Conservation (phyloP, 1,284 basidiomycete species). For the Ustilago nuda region DNA sequence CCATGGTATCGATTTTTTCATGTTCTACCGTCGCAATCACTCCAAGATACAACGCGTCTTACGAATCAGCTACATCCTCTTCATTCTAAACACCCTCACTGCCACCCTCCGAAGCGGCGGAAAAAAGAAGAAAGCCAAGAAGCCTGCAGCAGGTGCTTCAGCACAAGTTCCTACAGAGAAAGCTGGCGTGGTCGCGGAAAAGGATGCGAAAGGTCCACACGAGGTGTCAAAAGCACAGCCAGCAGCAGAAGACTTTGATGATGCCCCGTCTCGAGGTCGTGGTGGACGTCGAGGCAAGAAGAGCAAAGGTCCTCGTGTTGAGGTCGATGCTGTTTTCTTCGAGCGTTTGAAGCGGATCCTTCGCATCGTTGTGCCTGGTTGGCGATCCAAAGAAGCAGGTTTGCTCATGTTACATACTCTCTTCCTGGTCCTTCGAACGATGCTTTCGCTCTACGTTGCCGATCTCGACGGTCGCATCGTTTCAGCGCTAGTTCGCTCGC, state of each 20-base stretch:
- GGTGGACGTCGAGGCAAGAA: slow-evolving; percentile 49
- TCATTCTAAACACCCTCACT: slow-evolving; percentile 51
- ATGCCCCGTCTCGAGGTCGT: slow-evolving; percentile 29
- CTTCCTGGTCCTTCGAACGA: slow-evolving; percentile 87
- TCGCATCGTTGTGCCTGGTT: slow-evolving; percentile 86
- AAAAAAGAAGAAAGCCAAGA: slow-evolving; percentile 53
- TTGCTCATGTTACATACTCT: slow-evolving; percentile 87
- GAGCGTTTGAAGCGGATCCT: slow-evolving; percentile 81
- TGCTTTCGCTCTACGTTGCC: slow-evolving; percentile 94
- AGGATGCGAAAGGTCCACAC: slow-evolving; percentile 21
- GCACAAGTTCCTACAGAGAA: slow-evolving; percentile 25
- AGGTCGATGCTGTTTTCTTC: slow-evolving; percentile 92
- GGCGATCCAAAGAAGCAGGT: slow-evolving; percentile 85
- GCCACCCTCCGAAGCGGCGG: slow-evolving; percentile 50
- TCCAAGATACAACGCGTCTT: slow-evolving; percentile 58
- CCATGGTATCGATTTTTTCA: slow-evolving; percentile 48
- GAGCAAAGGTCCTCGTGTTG: slow-evolving; percentile 60
- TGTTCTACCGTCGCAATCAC: slow-evolving; percentile 62
- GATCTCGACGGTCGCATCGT: slow-evolving; percentile 91
- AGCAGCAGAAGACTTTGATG: slow-evolving; percentile 33
- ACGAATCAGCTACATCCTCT: slow-evolving; percentile 54
- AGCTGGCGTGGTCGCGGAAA: slow-evolving; percentile 27
- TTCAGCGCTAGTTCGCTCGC: slow-evolving; percentile 89
- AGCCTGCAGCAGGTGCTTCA: slow-evolving; percentile 7
- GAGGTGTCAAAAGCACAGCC: slow-evolving; percentile 16